Base-by-base conservation (phyloP, 2,329 filamentous ascomycete genomes). In the Huntiella decipiens region DNA sequence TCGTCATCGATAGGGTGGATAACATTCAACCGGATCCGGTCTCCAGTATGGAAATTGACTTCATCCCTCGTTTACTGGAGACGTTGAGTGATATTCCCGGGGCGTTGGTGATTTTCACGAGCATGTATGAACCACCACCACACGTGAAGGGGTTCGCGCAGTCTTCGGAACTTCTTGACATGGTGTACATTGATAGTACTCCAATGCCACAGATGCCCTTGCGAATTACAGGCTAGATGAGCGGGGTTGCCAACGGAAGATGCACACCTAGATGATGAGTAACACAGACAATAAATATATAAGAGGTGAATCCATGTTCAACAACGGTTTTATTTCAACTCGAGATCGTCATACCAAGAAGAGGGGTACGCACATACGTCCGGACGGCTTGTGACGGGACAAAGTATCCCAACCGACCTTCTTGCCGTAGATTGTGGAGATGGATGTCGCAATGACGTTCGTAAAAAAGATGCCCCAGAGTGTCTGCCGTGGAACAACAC, bases 1-100 rank as follows among this genome's bases (percentile, higher is more conserved):
- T 51, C 11, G 41, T 51, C 32, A 48, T 51, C 22, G 49, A 51
- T 13, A 38, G 49, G 22, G 39, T 39, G 12, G 49, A 51, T 17
- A 15, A 43, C 38, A 39, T 47, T 5, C 45, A 48, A 19, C 36
- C 43, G 12, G 49, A 51, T 13, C 46, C 45, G 3, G 19, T 46
- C 15, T 45, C 45, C 6, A 42, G 36, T 10, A 44, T 48, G 34
- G 46, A 32, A 6, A 34, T 4, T 5, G 38, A 48, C n/a, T 28
- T 51, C 10, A 22, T 51, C 10, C 46, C 46, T 3, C 17, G 16
- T 13, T 33, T 51, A 19, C 45, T 51, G 17, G 10, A 17, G 7
- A 22, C 48, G 10, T 36, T 46, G 4, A 19, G 11, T 10, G 17
- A 41, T 10, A n/a, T 45, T n/a, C 46, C 49, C 3, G 34, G 19